Base-by-base conservation (phyloP, 495 filamentous ascomycete genomes). In the Echria macrotheca region DNA sequence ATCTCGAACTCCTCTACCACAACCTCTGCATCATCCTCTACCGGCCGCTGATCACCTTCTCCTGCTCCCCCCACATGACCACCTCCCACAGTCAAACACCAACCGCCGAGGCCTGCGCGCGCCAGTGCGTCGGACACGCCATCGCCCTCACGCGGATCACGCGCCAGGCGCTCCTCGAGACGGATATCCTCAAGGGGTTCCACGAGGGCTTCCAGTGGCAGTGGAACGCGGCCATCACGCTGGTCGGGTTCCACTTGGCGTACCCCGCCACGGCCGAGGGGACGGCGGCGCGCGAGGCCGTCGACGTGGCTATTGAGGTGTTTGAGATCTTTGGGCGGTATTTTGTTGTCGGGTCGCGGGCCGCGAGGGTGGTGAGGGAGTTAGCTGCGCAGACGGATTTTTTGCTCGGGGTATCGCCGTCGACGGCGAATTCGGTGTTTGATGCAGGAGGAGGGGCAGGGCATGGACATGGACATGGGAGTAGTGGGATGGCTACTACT, bases 1-100 rank as follows among this genome's bases (percentile, higher is more conserved):
- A 73, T 35, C 64, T 81, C 1, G 76, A 81, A 49, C 65, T 76
- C 0, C 43, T 67, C 6, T 79, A 79, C 47, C 76, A 79, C 50
- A 64, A 72, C 35, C 54, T 71, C 2, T 53, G 47, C 49, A 65
- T 69, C 36, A 72, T 64, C 44, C 50, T 77, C 5, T 72, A 69
- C 49, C 71, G 76, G 4, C 73, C 74, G 4, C 70, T 77, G 35
- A 72, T 79, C 22, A 61, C 46, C 42, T 74, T 76, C 47, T 37
- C 22, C 22, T 19, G 4, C 10, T 23, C 14, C 17, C 47, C 47
- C 3, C 9, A 11, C 19, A 19, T 14, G 5, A 12, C 3, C 49
- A 39, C 19, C 23, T n/a, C n/a, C n/a, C n/a, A n/a, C n/a, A n/a
- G n/a, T n/a, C n/a, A n/a, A n/a, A n/a, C n/a, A n/a, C 19, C 24